Evolutionary conservation across 1,139 yeast species (phyloP), one percentile per base, ranked within the genome.

Genomic region (Yamadazyma diospyri): DNA sequence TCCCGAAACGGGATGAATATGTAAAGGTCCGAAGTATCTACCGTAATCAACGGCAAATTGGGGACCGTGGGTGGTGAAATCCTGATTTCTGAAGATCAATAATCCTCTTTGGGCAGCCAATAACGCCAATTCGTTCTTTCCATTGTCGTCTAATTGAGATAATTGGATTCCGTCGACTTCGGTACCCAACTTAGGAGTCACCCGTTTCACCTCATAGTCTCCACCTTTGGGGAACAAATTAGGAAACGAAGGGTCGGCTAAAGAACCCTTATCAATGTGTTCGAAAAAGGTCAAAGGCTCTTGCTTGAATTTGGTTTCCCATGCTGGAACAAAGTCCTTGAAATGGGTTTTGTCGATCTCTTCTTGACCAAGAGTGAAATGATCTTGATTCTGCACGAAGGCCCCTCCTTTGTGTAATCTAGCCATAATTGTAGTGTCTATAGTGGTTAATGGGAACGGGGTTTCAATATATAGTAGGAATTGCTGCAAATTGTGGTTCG

Each of bases 1-100:
- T 8, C 86, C 84, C 6, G 85, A 76, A 3, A 86, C 78, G 30
- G 88, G 86, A 50, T 83, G 92, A 35, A 77, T 69, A 57, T 82
- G 92, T 34, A 81, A 64, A 8, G 77, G 76, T 10, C 89, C 89
- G 57, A 70, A 82, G 53, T 78, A 72, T 32, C 63, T 62, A 20
- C 82, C 86, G 48, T 72, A 73, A n/a, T 72, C 65, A 29, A 64
- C 69, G 30, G 72, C 68, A 42, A 62, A 72, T 27, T 62, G 63
- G 6, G 82, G 77, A 25, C 84, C 85, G 39, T 72, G 57, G 25
- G 64, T 63, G 30, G 76, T 70, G 41, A 79, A 70, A 47, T 82
- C 79, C 55, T 81, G 88, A 41, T 76, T 72, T 50, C 84, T 66
- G 58, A 81, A 79, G 9, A 79, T 74, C 20, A 78, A 79, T 32